phyloP scores from a whole-genome alignment of 164 flowering plant species.

The Cinnamomum chago region DNA sequence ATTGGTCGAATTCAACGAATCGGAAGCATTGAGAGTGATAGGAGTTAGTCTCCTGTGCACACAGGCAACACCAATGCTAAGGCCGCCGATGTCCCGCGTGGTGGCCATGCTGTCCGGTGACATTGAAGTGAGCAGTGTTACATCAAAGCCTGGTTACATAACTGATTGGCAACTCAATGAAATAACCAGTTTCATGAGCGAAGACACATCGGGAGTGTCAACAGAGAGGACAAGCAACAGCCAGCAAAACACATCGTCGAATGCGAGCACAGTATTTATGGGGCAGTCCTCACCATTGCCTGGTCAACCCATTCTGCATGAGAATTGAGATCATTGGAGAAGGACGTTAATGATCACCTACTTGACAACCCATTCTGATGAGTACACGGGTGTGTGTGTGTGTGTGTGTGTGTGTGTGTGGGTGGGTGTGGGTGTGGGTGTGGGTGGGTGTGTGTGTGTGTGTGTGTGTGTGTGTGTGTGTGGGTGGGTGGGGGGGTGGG shows the following conservation, averaged over 20 bases:
- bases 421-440: too few relatives aligned
- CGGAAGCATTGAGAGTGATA: slow-evolving; percentile 33
- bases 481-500: too few relatives aligned
- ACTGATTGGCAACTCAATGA: slow-evolving; percentile 39
- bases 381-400: too few relatives aligned
- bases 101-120: slow-evolving; percentile 50
- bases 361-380: not conserved
- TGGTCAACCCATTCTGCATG: not conserved
- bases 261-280: not conserved
- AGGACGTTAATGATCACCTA: not conserved
- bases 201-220: not conserved
- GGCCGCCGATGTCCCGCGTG: slow-evolving; percentile 46
- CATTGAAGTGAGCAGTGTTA: slow-evolving; percentile 29
- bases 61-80: slow-evolving; percentile 40
- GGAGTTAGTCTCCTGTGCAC: slow-evolving; percentile 50
- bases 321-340: slow-evolving; percentile 3
- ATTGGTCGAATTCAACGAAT: slow-evolving; percentile 24
- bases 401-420: too few relatives aligned
- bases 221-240: not conserved
- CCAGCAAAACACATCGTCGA: slow-evolving; percentile 3
- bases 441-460: too few relatives aligned
- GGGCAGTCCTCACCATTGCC: not conserved
- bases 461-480: too few relatives aligned
- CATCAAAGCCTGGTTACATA: slow-evolving; percentile 36
- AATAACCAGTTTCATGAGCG: slow-evolving; percentile 17